These are phyloP conservation scores for Scopulariopsis brevicaulis DNA, from an alignment of 2,329 filamentous ascomycete species.

Conservation along the genomic window DNA sequence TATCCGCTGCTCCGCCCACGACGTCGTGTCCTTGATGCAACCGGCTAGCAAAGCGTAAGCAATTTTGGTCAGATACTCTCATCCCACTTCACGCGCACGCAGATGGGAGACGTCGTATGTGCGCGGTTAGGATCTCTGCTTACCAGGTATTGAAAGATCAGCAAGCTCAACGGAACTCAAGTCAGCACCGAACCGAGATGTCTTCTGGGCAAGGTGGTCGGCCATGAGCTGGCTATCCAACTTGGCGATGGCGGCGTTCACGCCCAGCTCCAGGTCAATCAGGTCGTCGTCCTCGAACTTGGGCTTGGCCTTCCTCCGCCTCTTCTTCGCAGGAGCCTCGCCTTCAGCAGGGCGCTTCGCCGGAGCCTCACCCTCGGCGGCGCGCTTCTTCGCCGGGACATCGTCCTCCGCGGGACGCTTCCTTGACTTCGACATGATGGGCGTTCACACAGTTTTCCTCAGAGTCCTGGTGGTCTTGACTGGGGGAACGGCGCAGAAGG, in stretches of 20 bases:
- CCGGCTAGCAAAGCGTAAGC: conserved; percentile 37
- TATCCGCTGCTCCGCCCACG: conserved; percentile 54
- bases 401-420: conserved; percentile 25
- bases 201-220: conserved; percentile 74
- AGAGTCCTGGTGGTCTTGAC: not conserved
- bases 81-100: not conserved
- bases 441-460: not conserved
- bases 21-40: conserved; percentile 69
- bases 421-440: conserved; percentile 29
- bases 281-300: conserved; percentile 39
- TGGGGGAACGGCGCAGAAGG: too few species aligned
- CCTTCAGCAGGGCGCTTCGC: conserved; percentile 7
- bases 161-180: conserved; percentile 75
- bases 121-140: conserved; percentile 9
- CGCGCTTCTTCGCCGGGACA: conserved; percentile 21
- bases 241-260: conserved; percentile 69
- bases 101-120: not conserved
- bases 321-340: conserved; percentile 21
- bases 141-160: conserved; percentile 71
- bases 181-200: conserved; percentile 66
- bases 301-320: conserved; percentile 42
- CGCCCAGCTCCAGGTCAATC: conserved; percentile 56
- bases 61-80: not conserved
- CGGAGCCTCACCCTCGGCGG: conserved; percentile 43
- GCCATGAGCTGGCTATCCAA: conserved; percentile 79